Conservation (phyloP, 139 green algal species). For the Chlorella sp. region DNA sequence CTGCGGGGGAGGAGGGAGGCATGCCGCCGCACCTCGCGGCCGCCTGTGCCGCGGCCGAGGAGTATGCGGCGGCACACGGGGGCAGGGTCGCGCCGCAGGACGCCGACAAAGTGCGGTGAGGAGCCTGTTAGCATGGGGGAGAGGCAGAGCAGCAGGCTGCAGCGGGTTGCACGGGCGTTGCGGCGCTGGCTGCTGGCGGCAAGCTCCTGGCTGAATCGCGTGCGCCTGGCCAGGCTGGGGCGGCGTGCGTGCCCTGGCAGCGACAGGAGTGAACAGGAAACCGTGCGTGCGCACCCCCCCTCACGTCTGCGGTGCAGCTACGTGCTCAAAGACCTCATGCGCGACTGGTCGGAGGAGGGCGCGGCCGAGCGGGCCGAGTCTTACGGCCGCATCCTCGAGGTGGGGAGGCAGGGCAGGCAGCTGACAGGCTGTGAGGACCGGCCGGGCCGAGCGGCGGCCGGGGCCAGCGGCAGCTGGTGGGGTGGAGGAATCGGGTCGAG, state of each 20-base stretch:
- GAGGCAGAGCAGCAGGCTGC: neutral
- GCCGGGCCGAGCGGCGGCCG: no score
- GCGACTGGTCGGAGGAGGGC: slow-evolving; percentile 88
- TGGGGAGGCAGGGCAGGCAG: no score
- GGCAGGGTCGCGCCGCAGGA: slow-evolving; percentile 25
- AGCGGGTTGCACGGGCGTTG: neutral
- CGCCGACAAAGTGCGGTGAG: slow-evolving; percentile 44
- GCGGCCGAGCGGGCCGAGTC: slow-evolving; percentile 70
- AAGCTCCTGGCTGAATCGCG: neutral
- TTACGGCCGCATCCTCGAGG: slow-evolving; percentile 69
- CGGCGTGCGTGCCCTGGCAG: neutral
- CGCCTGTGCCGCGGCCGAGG: slow-evolving; percentile 24
- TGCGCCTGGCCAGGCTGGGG: neutral
- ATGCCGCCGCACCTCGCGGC: slow-evolving; percentile 16
- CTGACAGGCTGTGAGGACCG: no score
- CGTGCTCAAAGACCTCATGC: slow-evolving; percentile 89
- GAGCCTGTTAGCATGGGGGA: neutral
- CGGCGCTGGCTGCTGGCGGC: neutral
- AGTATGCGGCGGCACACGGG: slow-evolving; percentile 8
- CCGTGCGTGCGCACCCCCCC: neutral
- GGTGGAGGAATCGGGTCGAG: no score
- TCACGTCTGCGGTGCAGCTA: slow-evolving; percentile 55
- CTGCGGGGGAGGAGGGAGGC: neutral
- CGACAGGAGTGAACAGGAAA: neutral
- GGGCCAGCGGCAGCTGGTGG: slow-evolving; percentile 26